Conservation (phyloP, 202 grass and related monocot species). For the Brachypodium distachyon region DNA sequence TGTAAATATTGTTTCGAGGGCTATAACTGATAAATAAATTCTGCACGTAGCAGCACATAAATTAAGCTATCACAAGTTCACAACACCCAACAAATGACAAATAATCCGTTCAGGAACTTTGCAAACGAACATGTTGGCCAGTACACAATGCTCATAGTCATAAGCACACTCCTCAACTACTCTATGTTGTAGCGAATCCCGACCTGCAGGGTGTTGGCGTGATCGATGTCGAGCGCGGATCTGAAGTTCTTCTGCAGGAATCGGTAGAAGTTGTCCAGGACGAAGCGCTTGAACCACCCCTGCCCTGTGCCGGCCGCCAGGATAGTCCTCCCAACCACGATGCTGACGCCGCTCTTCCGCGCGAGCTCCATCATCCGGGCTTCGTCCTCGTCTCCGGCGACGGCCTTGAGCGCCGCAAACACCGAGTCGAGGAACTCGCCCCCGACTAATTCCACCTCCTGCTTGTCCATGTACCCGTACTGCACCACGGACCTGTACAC, state of each 20-base stretch:
- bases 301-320: neutral
- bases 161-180: too few relatives aligned
- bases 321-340: neutral
- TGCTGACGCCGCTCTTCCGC: neutral
- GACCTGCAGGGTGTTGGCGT: too few relatives aligned
- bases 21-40: too few relatives aligned
- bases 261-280: constrained; percentile 13
- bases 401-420: neutral
- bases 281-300: constrained; percentile 1
- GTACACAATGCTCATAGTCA: too few relatives aligned
- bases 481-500: constrained; percentile 10
- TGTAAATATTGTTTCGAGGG: too few relatives aligned
- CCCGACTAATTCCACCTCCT: constrained; percentile 6
- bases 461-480: constrained; percentile 31
- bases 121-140: too few relatives aligned
- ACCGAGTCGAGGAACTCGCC: neutral
- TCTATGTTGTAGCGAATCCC: too few relatives aligned
- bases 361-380: neutral
- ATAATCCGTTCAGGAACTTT: too few relatives aligned
- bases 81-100: too few relatives aligned
- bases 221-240: too few relatives aligned
- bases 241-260: constrained; percentile 44
- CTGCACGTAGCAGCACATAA: too few relatives aligned
- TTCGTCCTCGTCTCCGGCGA: neutral
- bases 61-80: too few relatives aligned